phyloP scores from a whole-genome alignment of 179 eudicot species.

The Pouteria campechiana region DNA sequence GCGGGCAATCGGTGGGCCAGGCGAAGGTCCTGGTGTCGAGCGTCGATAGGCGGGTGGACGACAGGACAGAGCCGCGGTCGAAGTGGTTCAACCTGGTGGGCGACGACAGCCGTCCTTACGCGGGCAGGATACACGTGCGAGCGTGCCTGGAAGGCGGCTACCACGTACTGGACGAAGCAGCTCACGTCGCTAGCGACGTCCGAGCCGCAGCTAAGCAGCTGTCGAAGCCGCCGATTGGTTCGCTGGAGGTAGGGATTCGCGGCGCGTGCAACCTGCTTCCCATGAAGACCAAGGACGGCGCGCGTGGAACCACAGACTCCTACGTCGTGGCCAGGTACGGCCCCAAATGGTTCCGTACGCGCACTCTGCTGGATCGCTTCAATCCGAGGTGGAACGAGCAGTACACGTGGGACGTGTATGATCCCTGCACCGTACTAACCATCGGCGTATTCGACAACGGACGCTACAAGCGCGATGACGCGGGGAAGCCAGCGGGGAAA shows the following conservation, averaged over 20 bases:
- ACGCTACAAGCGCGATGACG: constrained; percentile 43
- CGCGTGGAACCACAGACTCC: constrained; percentile 75
- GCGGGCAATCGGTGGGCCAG: constrained; percentile 35
- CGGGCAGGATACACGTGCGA: constrained; percentile 67
- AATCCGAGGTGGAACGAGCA: constrained; percentile 93
- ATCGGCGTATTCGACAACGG: constrained; percentile 81
- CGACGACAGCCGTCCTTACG: constrained; percentile 46
- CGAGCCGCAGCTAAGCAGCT: constrained; percentile 68
- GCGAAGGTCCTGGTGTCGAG: constrained; percentile 60
- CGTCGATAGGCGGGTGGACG: constrained; percentile 44
- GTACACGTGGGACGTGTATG: constrained; percentile 78
- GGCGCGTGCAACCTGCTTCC: constrained; percentile 68
- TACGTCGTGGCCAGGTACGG: constrained; percentile 87
- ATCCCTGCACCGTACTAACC: constrained; percentile 77
- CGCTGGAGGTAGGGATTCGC: constrained; percentile 74
- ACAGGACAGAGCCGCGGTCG: constrained; percentile 48
- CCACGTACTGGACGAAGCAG: constrained; percentile 96
- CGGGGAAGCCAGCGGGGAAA: constrained; percentile 27
- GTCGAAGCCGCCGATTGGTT: constrained; percentile 60
- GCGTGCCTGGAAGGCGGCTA: constrained; percentile 79
- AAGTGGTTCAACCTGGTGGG: constrained; percentile 78
- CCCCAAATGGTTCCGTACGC: constrained; percentile 83
- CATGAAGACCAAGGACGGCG: constrained; percentile 71
- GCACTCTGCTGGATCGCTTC: constrained; percentile 73
- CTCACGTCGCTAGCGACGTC: constrained; percentile 83